Base-by-base conservation (phyloP, 257 asterid species). In the Parsonsia alboflavescens region DNA sequence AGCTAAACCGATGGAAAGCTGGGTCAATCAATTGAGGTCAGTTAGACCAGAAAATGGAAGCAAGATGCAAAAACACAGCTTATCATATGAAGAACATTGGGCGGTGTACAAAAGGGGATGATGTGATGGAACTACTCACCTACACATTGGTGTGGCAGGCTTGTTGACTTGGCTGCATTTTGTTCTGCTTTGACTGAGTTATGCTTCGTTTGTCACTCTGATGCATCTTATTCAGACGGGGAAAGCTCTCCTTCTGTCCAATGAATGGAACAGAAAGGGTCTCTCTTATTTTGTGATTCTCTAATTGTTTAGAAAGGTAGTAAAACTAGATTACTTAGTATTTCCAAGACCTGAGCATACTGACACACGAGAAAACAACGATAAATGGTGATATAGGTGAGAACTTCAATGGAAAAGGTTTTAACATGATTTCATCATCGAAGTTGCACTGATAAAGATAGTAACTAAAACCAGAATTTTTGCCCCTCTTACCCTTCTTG, bases 101-200 rank as follows among this genome's bases (percentile, higher is more conserved):
- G n/a, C n/a, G n/a, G n/a, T n/a, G n/a, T n/a, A n/a, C n/a, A n/a
- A n/a, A n/a, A n/a, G n/a, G n/a, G n/a, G n/a, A n/a, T n/a, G n/a
- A n/a, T n/a, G 45, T 67, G 68, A 41, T 53, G 61, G 46, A 65
- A 39, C 41, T 66, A 17, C 66, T 42, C 33, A 39, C 49, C 49
- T 64, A 64, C 49, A 69, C 59, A 11, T 54, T 67, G 58, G 73
- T 45, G 62, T n/a, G n/a, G n/a, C n/a, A n/a, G n/a, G n/a, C n/a
- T n/a, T n/a, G n/a, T 41, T 64, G 13, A n/a, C n/a, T n/a, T n/a
- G n/a, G n/a, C n/a, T n/a, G n/a, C n/a, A n/a, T n/a, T n/a, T n/a
- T n/a, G n/a, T n/a, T n/a, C n/a, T n/a, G n/a, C n/a, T n/a, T n/a
- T n/a, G n/a, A n/a, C n/a, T n/a, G n/a, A n/a, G n/a, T n/a, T n/a